Percentiles rank a stretch among this genome's conserved stretches.
phyloP scores from a whole-genome alignment of 345 rosid genomes.

The Nasturtium officinale region DNA sequence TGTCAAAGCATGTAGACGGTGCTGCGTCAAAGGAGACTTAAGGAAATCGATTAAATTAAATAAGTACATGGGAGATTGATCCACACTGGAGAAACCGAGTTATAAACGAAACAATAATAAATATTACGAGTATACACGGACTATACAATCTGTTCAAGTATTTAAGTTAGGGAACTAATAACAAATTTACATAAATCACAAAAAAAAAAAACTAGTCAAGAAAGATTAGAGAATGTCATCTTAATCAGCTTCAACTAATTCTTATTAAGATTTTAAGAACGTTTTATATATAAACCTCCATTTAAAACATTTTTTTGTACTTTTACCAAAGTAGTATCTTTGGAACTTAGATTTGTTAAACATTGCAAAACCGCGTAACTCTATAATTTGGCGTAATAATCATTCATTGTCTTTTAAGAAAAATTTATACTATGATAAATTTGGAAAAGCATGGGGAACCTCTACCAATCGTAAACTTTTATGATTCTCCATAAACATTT shows the following conservation, averaged over 20 bases:
- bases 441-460: constrained; percentile 9
- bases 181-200: too few species aligned
- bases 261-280: neutral
- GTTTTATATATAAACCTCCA: neutral
- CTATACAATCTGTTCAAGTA: neutral
- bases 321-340: too few species aligned
- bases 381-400: neutral
- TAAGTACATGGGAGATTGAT: neutral
- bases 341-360: neutral
- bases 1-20: too few species aligned
- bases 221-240: neutral
- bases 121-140: neutral
- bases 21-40: too few species aligned
- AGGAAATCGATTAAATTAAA: too few species aligned
- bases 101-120: neutral
- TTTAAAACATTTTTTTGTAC: neutral
- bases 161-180: neutral
- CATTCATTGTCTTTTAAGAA: neutral
- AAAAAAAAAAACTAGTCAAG: neutral
- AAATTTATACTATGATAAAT: neutral
- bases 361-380: neutral
- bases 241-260: neutral
- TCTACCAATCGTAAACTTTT: neutral
- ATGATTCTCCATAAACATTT: constrained; percentile 18
- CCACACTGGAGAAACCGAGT: neutral